Percentiles rank a stretch among this genome's conserved stretches.
Conservation (phyloP, 192 early-diverging fungal species). For the Entomortierella beljakovae region DNA sequence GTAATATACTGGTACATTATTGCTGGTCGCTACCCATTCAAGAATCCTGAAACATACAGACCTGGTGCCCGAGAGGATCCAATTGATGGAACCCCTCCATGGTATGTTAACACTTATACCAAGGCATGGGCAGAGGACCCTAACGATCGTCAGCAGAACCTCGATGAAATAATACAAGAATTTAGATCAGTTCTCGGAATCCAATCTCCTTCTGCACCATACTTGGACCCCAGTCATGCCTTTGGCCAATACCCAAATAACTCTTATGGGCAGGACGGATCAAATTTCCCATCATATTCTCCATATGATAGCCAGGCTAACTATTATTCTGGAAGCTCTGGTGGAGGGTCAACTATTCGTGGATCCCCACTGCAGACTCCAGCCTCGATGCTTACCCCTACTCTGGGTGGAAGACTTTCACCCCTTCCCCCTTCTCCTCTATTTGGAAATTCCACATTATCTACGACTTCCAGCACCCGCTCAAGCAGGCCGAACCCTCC, state of each 20-base stretch:
- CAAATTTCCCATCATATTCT: conserved; percentile 8
- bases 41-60: conserved; percentile 23
- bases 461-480: conserved; percentile 2
- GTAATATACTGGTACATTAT: conserved; percentile 50
- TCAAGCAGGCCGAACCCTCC: conserved; percentile 21
- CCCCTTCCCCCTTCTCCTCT: conserved; percentile 29
- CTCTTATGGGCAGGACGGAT: conserved; percentile 10
- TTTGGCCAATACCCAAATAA: conserved; percentile 16
- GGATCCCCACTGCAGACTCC: conserved; percentile 42
- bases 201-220: background rate
- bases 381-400: conserved; percentile 40
- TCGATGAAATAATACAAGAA: conserved; percentile 33
- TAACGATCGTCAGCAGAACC: conserved; percentile 15
- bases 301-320: conserved; percentile 6
- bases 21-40: conserved; percentile 45
- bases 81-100: conserved; percentile 33
- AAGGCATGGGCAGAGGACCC: conserved; percentile 40
- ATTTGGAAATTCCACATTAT: background rate
- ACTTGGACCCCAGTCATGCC: conserved; percentile 12
- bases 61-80: conserved; percentile 31
- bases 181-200: conserved; percentile 42
- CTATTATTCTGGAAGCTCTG: conserved; percentile 16
- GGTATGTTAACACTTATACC: conserved; percentile 30
- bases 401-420: conserved; percentile 10
- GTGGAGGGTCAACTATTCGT: conserved; percentile 15